These are phyloP conservation scores for Sarocladiaceae sp. DNA, from an alignment of 2,329 filamentous ascomycete genomes.

Conservation along the genomic window DNA sequence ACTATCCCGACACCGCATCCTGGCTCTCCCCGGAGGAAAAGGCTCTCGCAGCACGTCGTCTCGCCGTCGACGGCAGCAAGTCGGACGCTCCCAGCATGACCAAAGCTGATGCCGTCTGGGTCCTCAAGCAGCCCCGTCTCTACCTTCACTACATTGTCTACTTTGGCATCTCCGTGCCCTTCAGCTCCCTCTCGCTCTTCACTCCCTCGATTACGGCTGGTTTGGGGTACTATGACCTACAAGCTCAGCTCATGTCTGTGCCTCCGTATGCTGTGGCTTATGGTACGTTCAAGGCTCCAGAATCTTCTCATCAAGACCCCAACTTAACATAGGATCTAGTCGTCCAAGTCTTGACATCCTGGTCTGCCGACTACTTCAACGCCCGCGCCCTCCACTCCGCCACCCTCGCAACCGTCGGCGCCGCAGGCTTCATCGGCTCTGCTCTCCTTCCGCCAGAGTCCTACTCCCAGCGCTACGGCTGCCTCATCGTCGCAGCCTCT, in stretches of 20 bases:
- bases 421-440: constrained; percentile 47
- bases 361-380: constrained; percentile 54
- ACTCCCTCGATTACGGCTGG: constrained; percentile 52
- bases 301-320: not conserved
- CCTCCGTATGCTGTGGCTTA: constrained; percentile 55
- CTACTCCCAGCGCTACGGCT: constrained; percentile 55
- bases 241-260: constrained; percentile 56
- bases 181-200: constrained; percentile 52
- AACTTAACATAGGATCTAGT: constrained; percentile 12
- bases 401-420: constrained; percentile 37
- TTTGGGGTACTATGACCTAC: constrained; percentile 33
- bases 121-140: constrained; percentile 55
- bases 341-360: constrained; percentile 29
- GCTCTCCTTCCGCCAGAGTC: constrained; percentile 51
- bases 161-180: constrained; percentile 42
- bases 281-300: constrained; percentile 11
- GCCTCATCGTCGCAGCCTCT: constrained; percentile 56
- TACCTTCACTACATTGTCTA: constrained; percentile 57
- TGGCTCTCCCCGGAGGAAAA: constrained; percentile 55
- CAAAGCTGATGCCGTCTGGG: constrained; percentile 60
- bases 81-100: constrained; percentile 55
- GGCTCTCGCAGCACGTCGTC: constrained; percentile 35
- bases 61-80: constrained; percentile 33
- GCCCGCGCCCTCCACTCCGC: constrained; percentile 37
- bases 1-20: constrained; percentile 56